A percentile compares a stretch with the other conserved stretches of the same genome.
Conservation (phyloP, 2,329 filamentous ascomycete species). For the Arachnopeziza araneosa region DNA sequence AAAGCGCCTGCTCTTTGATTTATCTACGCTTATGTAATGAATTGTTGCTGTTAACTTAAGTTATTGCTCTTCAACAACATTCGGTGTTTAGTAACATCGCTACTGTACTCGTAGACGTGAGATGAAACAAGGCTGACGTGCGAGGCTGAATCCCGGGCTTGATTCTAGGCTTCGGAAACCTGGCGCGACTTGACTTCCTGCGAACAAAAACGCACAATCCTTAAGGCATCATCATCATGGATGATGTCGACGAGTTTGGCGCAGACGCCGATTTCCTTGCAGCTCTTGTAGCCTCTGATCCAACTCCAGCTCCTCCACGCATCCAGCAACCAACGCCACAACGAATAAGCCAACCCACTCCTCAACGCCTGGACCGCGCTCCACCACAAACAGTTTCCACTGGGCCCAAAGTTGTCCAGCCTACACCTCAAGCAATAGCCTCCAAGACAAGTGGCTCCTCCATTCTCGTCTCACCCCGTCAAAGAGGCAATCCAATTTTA, state of each 20-base stretch:
- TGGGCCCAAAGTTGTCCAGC: constrained; percentile 66
- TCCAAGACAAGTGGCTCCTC: constrained; percentile 60
- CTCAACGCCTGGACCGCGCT: constrained; percentile 51
- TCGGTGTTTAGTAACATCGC: too few species aligned
- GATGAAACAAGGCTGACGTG: background rate
- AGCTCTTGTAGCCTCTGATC: constrained; percentile 46
- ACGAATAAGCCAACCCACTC: constrained; percentile 41
- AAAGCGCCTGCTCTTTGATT: too few species aligned
- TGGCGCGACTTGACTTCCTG: background rate
- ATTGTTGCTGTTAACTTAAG: too few species aligned
- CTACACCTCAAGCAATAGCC: constrained; percentile 79
- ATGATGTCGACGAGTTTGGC: constrained; percentile 51
- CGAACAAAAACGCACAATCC: background rate
- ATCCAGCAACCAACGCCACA: constrained; percentile 34
- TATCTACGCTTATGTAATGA: too few species aligned
- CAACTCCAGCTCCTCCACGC: constrained; percentile 13
- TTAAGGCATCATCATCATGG: constrained; percentile 17
- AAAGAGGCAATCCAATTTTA: constrained; percentile 92
- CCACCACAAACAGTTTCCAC: constrained; percentile 32
- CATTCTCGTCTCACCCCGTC: constrained; percentile 84
- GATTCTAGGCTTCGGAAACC: too few species aligned
- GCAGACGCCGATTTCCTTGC: constrained; percentile 51
- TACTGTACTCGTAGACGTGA: background rate
- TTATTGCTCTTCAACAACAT: too few species aligned
- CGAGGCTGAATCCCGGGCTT: background rate